A percentile compares a stretch with the other conserved stretches of the same genome.
These are phyloP conservation scores for Beta corolliflora DNA, from an alignment of 179 eudicot genomes.

Conservation along the genomic window DNA sequence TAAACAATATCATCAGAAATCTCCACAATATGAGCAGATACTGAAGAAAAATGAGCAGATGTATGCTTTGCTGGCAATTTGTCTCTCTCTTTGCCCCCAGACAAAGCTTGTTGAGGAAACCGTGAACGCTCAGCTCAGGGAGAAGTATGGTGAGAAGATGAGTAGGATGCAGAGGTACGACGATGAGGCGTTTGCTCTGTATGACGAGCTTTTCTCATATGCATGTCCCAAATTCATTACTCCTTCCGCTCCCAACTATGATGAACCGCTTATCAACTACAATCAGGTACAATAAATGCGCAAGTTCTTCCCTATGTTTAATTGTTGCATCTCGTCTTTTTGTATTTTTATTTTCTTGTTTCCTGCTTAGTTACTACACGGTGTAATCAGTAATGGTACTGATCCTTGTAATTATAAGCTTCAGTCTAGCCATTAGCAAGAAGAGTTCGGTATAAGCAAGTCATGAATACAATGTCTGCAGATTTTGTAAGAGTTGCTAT, in stretches of 20 bases:
- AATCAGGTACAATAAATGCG: constrained; percentile 62
- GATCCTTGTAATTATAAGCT: background rate
- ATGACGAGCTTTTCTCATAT: constrained; percentile 96
- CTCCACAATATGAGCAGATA: constrained; percentile 93
- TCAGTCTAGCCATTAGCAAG: background rate
- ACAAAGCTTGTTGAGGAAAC: constrained; percentile 89
- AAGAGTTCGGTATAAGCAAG: background rate
- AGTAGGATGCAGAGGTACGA: constrained; percentile 86
- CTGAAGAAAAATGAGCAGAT: constrained; percentile 98
- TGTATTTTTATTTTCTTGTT: background rate
- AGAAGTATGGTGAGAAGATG: constrained; percentile 96
- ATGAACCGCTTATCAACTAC: constrained; percentile 92
- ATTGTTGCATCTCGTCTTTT: background rate
- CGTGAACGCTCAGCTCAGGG: constrained; percentile 81
- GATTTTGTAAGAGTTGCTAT: background rate
- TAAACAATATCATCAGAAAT: constrained; percentile 87
- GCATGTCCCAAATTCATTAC: constrained; percentile 97
- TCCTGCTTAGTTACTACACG: background rate
- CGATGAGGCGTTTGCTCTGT: constrained; percentile 80
- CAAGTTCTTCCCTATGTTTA: background rate
- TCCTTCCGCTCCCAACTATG: constrained; percentile 88
- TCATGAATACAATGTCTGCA: background rate
- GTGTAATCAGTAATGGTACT: background rate
- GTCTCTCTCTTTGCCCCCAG: constrained; percentile 88
- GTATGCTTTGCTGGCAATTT: constrained; percentile 88